phyloP scores from a whole-genome alignment of 768 basidiomycete genomes.

The Hericium alpestre region DNA sequence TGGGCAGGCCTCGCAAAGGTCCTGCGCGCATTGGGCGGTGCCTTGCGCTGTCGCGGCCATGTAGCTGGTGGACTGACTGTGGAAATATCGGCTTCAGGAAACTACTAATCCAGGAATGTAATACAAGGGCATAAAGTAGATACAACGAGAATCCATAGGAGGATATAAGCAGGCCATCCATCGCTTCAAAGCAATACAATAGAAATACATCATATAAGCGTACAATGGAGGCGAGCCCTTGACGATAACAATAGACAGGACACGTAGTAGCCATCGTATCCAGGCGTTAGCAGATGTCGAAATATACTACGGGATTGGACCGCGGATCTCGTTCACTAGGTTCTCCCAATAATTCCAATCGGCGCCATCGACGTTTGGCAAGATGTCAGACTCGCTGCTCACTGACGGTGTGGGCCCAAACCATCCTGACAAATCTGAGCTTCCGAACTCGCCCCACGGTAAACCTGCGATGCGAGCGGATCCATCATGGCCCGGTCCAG shows the following conservation, averaged over 20 bases:
- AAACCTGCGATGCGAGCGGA: slow-evolving; percentile 18
- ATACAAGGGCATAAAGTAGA: too few species aligned
- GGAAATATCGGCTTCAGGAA: too few species aligned
- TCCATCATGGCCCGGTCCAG: slow-evolving; percentile 23
- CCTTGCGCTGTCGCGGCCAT: neutral
- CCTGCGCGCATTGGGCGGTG: neutral
- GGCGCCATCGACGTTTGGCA: slow-evolving; percentile 6
- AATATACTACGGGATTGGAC: slow-evolving; percentile 3
- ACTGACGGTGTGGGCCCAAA: slow-evolving; percentile 6
- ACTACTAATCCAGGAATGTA: too few species aligned
- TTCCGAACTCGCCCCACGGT: slow-evolving; percentile 15
- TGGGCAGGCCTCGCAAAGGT: too few species aligned
- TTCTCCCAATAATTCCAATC: slow-evolving; percentile 15
- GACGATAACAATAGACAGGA: neutral
- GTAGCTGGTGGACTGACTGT: too few species aligned
- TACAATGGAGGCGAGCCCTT: neutral
- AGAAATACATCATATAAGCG: neutral
- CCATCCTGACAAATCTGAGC: slow-evolving; percentile 12
- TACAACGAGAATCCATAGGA: too few species aligned
- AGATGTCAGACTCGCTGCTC: neutral
- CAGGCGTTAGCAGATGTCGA: neutral
- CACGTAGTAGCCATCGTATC: neutral
- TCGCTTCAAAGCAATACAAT: neutral
- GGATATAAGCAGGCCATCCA: neutral
- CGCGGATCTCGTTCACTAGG: slow-evolving; percentile 14